Evolutionary conservation across 176 grass and related monocot genomes (phyloP), one percentile per base, ranked within the genome.

Genomic region (Guadua angustifolia): DNA sequence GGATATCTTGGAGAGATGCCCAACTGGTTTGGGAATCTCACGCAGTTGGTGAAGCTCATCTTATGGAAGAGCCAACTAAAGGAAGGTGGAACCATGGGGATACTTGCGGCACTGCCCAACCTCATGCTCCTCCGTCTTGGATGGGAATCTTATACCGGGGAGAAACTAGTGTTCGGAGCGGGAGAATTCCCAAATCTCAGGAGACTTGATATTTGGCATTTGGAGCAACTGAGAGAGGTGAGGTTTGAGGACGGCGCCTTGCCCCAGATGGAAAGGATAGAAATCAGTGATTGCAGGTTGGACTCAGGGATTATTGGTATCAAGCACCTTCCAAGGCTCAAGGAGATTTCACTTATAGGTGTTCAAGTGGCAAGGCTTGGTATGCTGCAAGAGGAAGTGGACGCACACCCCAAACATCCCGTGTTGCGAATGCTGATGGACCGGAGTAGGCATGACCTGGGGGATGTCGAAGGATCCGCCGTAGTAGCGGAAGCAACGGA

Each of bases 191-290:
- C 19, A 49, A 21, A 36, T 19, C 65, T 85, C 19, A 69, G 10
- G 18, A 49, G 18, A 18, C 47, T 85, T 13, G 0, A 4, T 18
- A 15, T 69, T 35, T 0, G 0, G 0, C 0, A 0, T 1, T 0
- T 8, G 5, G 0, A 0, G 0, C 0, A 46, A 7, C 25, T 79
- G 19, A 59, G 3, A 40, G 74, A 6, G 29, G 33, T 71, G 8
- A 71, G 9, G 39, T 79, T 85, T 62, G 65, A 71, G 42, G 53
- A 60, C 9, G 66, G 42, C 21, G 0, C 53, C 52, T 62, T 29
- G 3, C 74, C 74, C 24, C 25, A 15, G 5, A 39, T 86, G 19
- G 42, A 85, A n/a, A 57, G 50, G 39, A 70, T 66, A 56, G 50
- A 42, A 43, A 36, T 36, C 35, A 36, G 1, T 1, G 2, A 36